Evolutionary conservation across 148 eudicot species (phyloP).

Genomic region (Limonium bicolor): DNA sequence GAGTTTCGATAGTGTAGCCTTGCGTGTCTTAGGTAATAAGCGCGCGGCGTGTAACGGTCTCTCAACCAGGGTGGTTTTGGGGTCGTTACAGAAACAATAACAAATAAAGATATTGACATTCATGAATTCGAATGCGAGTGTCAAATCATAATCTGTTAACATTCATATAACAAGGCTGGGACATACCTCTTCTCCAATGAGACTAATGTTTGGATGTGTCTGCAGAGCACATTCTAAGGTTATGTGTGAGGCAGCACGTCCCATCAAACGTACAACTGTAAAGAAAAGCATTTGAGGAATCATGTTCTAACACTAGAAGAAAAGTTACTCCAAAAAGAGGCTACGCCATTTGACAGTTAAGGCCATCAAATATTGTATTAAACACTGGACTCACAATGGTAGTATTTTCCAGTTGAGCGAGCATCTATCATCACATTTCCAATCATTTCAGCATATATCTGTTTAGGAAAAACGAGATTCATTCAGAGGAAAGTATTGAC

Average conservation of each 20-base stretch:
- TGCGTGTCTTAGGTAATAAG: no score
- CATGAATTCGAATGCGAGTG: no score
- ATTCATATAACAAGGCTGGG: no score
- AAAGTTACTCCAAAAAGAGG: not conserved
- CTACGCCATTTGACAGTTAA: not conserved
- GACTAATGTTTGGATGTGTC: constrained; percentile 89
- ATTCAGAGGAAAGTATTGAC: no score
- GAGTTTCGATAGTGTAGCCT: no score
- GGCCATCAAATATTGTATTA: no score
- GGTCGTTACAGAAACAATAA: no score
- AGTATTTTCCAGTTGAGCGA: constrained; percentile 98
- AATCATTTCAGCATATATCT: constrained; percentile 98
- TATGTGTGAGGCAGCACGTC: constrained; percentile 99
- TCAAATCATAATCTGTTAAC: no score
- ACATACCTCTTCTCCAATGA: constrained; percentile 93
- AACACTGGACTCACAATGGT: constrained; percentile 98
- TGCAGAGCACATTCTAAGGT: constrained; percentile 97
- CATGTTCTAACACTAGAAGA: not conserved
- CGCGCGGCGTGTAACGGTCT: no score
- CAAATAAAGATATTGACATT: no score
- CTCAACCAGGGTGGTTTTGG: no score
- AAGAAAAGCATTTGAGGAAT: not conserved
- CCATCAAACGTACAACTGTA: constrained; percentile 95
- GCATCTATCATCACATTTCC: constrained; percentile 99
- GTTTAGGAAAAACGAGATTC: constrained; percentile 1